These are phyloP conservation scores for Aspergillus arachidicola DNA, from an alignment of 2,329 filamentous ascomycete species.

Conservation along the genomic window DNA sequence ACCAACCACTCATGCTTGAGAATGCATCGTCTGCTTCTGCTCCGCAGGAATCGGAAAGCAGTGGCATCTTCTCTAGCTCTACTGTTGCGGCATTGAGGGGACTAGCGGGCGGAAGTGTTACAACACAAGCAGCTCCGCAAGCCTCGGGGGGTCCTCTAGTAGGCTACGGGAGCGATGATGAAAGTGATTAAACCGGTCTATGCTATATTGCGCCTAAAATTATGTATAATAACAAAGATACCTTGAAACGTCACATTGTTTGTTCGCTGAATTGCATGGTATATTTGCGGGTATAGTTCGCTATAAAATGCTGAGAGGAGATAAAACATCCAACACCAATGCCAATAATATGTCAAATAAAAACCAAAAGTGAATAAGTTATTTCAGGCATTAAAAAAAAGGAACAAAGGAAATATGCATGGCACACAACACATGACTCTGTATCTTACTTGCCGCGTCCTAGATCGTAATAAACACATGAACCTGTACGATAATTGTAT, in stretches of 20 bases:
- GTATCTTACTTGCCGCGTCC: constrained; percentile 32
- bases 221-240: constrained; percentile 41
- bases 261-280: constrained; percentile 15
- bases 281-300: constrained; percentile 25
- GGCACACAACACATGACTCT: constrained; percentile 16
- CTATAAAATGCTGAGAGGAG: constrained; percentile 18
- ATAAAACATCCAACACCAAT: constrained; percentile 5
- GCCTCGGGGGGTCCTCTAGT: constrained; percentile 70
- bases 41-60: constrained; percentile 39
- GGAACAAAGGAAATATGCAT: constrained; percentile 15
- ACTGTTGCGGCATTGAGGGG: constrained; percentile 78
- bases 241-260: constrained; percentile 23
- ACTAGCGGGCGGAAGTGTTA: constrained; percentile 46
- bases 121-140: constrained; percentile 48
- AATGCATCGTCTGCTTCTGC: constrained; percentile 45
- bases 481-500: constrained; percentile 86
- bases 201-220: background rate
- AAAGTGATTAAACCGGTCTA: constrained; percentile 57
- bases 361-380: constrained; percentile 18
- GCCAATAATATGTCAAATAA: constrained; percentile 3
- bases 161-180: constrained; percentile 86
- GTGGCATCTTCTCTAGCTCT: constrained; percentile 77
- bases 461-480: constrained; percentile 84
- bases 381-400: constrained; percentile 13
- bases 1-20: constrained; percentile 51